Conservation (phyloP, 2,329 filamentous ascomycete species). For the Penicillium crustosum region DNA sequence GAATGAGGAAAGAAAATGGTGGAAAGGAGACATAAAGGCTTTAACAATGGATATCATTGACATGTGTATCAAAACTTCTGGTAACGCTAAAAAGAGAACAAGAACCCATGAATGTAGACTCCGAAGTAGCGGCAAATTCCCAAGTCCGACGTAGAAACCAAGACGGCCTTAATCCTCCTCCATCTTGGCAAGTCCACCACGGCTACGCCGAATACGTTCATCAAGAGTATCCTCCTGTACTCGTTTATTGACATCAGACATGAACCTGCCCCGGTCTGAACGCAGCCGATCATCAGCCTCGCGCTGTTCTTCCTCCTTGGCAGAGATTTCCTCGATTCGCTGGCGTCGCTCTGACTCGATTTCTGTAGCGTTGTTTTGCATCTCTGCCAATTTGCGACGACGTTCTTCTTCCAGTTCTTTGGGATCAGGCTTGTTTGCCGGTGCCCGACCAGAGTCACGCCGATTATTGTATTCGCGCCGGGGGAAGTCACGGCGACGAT, state of each 20-base stretch:
- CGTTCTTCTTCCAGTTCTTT: conserved; percentile 35
- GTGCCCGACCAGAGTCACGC: conserved; percentile 18
- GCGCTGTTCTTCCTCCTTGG: conserved; percentile 62
- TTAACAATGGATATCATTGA: conserved; percentile 2
- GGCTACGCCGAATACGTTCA: conserved; percentile 36
- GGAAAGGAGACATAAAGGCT: too few relatives aligned
- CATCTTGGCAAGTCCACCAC: conserved; percentile 34
- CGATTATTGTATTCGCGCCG: conserved; percentile 26
- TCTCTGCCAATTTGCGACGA: conserved; percentile 62
- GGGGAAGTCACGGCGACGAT: conserved; percentile 21
- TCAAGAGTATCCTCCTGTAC: conserved; percentile 38
- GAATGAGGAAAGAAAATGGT: background rate
- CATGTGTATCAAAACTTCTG: background rate
- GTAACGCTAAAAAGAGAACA: conserved; percentile 6
- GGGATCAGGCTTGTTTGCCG: conserved; percentile 19
- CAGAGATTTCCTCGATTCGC: conserved; percentile 65
- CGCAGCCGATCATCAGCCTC: conserved; percentile 62
- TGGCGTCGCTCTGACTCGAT: conserved; percentile 69
- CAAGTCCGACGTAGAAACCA: background rate
- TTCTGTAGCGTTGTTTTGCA: conserved; percentile 69
- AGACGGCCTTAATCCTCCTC: conserved; percentile 24
- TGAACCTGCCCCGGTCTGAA: conserved; percentile 37
- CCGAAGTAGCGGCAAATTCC: background rate
- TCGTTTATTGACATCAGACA: conserved; percentile 35
- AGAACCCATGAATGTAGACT: background rate